A percentile compares a stretch with the other conserved stretches of the same genome.
Conservation (phyloP, 108 stramenopile species). For the Ochromonas danica region DNA sequence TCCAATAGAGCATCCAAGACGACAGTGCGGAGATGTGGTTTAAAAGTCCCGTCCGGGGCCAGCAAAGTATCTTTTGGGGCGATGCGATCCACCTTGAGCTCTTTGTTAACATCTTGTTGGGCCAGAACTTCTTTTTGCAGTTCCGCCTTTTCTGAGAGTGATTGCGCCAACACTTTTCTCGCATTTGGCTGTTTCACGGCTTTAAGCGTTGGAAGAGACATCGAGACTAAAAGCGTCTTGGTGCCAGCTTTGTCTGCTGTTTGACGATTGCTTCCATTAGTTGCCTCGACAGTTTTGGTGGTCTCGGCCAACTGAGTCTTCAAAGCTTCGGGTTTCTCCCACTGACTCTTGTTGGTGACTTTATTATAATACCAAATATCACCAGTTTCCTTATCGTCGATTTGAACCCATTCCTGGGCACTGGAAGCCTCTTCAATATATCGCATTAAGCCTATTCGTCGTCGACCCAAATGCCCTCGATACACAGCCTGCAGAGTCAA, state of each 20-base stretch:
- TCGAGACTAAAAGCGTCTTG: not conserved
- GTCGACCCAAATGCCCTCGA: conserved; percentile 41
- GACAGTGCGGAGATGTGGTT: conserved; percentile 55
- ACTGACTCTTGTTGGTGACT: conserved; percentile 47
- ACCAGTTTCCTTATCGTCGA: conserved; percentile 53
- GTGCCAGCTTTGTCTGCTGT: not conserved
- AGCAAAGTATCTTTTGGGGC: not conserved
- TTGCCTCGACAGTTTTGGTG: not conserved
- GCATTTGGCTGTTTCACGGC: not conserved
- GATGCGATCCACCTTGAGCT: not conserved
- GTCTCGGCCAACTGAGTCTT: not conserved
- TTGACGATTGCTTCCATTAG: not conserved
- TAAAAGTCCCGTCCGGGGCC: conserved; percentile 48
- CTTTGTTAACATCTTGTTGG: not conserved
- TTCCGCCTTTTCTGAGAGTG: not conserved
- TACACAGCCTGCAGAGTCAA: conserved; percentile 36
- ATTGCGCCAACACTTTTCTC: not conserved
- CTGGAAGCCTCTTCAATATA: conserved; percentile 11
- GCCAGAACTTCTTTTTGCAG: not conserved
- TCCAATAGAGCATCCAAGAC: conserved; percentile 52
- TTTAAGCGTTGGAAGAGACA: not conserved
- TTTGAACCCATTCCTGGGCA: conserved; percentile 44
- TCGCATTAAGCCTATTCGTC: conserved; percentile 6
- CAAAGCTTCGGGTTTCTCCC: conserved; percentile 53
- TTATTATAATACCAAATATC: conserved; percentile 65